Percentiles rank a stretch among this genome's conserved stretches.
Conservation (phyloP, 1,284 basidiomycete species). For the Exobasidium cylindrosporum region DNA sequence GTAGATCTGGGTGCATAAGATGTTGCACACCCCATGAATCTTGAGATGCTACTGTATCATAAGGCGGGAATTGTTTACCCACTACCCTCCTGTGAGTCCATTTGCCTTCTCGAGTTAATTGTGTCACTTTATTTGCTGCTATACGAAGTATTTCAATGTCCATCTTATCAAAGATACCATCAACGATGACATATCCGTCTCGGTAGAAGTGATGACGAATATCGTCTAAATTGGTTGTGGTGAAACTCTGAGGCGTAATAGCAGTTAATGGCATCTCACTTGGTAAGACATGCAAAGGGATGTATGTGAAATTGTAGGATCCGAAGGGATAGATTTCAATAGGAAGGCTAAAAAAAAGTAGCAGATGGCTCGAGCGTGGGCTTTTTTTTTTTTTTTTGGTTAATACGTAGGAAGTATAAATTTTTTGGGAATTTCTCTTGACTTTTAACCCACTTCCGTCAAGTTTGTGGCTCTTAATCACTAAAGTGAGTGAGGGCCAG, state of each 20-base stretch:
- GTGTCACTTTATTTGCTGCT: slow-evolving; percentile 63
- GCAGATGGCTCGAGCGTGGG: neutral
- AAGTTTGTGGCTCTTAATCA: too few relatives aligned
- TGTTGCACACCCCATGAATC: slow-evolving; percentile 68
- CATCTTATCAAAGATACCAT: slow-evolving; percentile 61
- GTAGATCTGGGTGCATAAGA: slow-evolving; percentile 60
- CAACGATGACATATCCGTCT: slow-evolving; percentile 73
- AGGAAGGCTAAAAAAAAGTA: too few relatives aligned
- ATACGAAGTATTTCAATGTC: slow-evolving; percentile 59
- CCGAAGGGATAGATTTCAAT: too few relatives aligned
- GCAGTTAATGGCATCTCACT: too few relatives aligned
- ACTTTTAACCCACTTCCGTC: too few relatives aligned
- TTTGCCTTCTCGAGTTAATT: slow-evolving; percentile 63
- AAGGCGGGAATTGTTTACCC: slow-evolving; percentile 79
- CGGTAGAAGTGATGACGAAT: slow-evolving; percentile 59
- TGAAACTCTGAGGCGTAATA: too few relatives aligned
- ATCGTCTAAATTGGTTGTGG: neutral
- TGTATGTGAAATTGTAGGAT: too few relatives aligned
- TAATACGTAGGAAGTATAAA: too few relatives aligned
- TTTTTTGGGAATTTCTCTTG: too few relatives aligned
- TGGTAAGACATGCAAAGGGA: too few relatives aligned
- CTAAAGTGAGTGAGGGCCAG: too few relatives aligned
- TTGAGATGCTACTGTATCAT: slow-evolving; percentile 60
- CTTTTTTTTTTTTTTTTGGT: too few relatives aligned
- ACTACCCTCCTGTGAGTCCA: slow-evolving; percentile 71